phyloP scores from a whole-genome alignment of 1,139 yeast species.

The Kurtzmaniella quercitrusa region DNA sequence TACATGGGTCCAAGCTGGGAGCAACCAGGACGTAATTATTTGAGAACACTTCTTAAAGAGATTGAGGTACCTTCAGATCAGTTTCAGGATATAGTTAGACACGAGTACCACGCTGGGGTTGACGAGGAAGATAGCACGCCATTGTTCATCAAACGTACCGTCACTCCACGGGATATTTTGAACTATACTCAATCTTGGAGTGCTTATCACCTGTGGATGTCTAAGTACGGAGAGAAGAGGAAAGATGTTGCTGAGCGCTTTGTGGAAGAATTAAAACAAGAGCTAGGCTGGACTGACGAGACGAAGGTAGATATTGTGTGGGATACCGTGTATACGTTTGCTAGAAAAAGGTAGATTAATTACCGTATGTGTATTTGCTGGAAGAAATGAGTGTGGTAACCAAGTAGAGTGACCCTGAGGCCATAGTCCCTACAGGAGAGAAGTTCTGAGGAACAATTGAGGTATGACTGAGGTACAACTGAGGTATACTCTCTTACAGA shows the following conservation, averaged over 20 bases:
- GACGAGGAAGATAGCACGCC: conserved; percentile 22
- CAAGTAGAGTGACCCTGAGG: background rate
- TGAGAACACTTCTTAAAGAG: conserved; percentile 43
- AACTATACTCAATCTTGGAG: conserved; percentile 64
- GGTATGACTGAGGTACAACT: no score
- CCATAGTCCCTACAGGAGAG: no score
- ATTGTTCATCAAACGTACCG: conserved; percentile 35
- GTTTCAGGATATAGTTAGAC: conserved; percentile 37
- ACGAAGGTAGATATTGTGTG: conserved; percentile 48
- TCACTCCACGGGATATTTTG: conserved; percentile 41
- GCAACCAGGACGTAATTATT: conserved; percentile 61
- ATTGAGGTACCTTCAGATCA: conserved; percentile 34
- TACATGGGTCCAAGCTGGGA: conserved; percentile 71
- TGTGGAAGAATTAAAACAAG: conserved; percentile 37
- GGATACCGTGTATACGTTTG: conserved; percentile 54
- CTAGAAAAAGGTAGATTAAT: conserved; percentile 22
- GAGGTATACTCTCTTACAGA: no score
- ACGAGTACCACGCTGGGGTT: conserved; percentile 33
- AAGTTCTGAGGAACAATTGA: no score
- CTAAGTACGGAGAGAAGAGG: conserved; percentile 22
- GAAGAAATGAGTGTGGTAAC: conserved; percentile 14
- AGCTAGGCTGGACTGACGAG: conserved; percentile 41
- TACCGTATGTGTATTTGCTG: conserved; percentile 49
- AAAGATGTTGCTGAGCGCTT: conserved; percentile 38
- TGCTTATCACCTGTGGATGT: conserved; percentile 65